These are phyloP conservation scores for Fusarium subtropicale DNA, from an alignment of 2,329 filamentous ascomycete species.

Conservation along the genomic window DNA sequence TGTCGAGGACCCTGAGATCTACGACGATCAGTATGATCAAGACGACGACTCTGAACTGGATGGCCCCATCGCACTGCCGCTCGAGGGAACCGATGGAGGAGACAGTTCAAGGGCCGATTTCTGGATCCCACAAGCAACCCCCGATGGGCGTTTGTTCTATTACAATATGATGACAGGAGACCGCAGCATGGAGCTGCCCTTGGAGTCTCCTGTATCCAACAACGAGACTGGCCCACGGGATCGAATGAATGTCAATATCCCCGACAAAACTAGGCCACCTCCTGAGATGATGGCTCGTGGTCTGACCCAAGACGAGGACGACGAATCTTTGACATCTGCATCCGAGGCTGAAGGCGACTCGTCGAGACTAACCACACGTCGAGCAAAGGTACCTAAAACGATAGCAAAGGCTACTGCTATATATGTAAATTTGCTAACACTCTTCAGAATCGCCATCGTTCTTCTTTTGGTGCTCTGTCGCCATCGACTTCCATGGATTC, in stretches of 20 bases:
- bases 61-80: slow-evolving; percentile 70
- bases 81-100: slow-evolving; percentile 71
- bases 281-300: slow-evolving; percentile 91
- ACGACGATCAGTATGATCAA: slow-evolving; percentile 75
- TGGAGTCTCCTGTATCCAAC: slow-evolving; percentile 86
- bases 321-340: slow-evolving; percentile 86
- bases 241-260: slow-evolving; percentile 87
- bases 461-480: slow-evolving; percentile 79
- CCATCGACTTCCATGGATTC: slow-evolving; percentile 94
- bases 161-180: slow-evolving; percentile 98
- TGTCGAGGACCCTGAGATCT: slow-evolving; percentile 71
- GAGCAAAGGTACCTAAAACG: slow-evolving; percentile 69
- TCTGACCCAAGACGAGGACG: slow-evolving; percentile 84
- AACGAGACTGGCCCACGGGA: slow-evolving; percentile 89
- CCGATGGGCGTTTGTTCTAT: slow-evolving; percentile 93
- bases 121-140: slow-evolving; percentile 97
- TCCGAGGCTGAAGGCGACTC: slow-evolving; percentile 86
- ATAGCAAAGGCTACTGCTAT: background rate
- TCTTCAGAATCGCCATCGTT: slow-evolving; percentile 69
- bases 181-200: slow-evolving; percentile 91
- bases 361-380: slow-evolving; percentile 72
- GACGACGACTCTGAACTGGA: slow-evolving; percentile 73
- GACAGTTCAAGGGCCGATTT: slow-evolving; percentile 92
- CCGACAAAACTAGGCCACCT: slow-evolving; percentile 89
- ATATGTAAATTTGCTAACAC: slow-evolving; percentile 25